phyloP scores from a whole-genome alignment of 179 eudicot genomes.

The Amaranthus tricolor region DNA sequence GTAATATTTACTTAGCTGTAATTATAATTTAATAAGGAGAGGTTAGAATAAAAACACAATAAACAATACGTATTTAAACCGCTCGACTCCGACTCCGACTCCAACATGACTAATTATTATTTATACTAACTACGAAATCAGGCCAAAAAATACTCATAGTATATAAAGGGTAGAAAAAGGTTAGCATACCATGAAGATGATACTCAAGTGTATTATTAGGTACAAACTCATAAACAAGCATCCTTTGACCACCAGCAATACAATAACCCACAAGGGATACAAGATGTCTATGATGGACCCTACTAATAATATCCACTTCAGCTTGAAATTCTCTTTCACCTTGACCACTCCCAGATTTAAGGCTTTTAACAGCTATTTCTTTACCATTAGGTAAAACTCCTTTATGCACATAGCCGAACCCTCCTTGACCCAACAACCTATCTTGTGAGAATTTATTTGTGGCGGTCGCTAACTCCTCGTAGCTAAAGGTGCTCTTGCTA shows the following conservation, averaged over 20 bases:
- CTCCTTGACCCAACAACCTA: conserved; percentile 60
- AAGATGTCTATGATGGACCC: conserved; percentile 67
- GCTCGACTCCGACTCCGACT: too few relatives aligned
- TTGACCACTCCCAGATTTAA: conserved; percentile 61
- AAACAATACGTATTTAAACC: too few relatives aligned
- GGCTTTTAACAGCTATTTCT: conserved; percentile 59
- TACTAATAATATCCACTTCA: conserved; percentile 65
- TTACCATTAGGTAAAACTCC: conserved; percentile 63
- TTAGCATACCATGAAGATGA: conserved; percentile 59
- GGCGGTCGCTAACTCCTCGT: conserved; percentile 54
- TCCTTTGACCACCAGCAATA: conserved; percentile 52
- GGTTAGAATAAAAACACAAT: too few relatives aligned
- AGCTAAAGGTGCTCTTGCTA: conserved; percentile 46
- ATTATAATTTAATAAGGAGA: too few relatives aligned
- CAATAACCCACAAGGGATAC: conserved; percentile 74
- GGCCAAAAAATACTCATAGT: too few relatives aligned
- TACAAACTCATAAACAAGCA: conserved; percentile 67
- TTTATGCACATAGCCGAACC: conserved; percentile 67
- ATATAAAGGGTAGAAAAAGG: not conserved
- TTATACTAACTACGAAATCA: too few relatives aligned
- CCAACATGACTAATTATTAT: too few relatives aligned
- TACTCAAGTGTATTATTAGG: conserved; percentile 54
- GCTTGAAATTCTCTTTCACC: conserved; percentile 71
- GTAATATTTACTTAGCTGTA: too few relatives aligned
- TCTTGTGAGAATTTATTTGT: conserved; percentile 44